These are phyloP conservation scores for Vishniacozyma victoriae DNA, from an alignment of 768 basidiomycete species.

Conservation along the genomic window DNA sequence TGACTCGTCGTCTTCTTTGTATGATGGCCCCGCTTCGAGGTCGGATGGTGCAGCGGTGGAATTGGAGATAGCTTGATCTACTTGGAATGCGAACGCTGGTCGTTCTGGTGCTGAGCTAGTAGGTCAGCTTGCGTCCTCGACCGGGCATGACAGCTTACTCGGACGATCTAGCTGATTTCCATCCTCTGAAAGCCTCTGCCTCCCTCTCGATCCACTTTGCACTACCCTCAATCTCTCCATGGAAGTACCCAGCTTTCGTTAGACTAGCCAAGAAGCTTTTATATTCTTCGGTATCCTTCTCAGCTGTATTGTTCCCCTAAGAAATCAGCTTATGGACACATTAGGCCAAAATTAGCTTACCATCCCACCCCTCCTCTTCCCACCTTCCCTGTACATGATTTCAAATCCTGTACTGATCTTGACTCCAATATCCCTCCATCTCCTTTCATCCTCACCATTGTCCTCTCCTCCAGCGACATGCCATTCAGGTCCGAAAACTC, in stretches of 20 bases:
- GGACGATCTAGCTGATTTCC: constrained; percentile 57
- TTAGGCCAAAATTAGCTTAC: constrained; percentile 45
- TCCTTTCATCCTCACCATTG: constrained; percentile 62
- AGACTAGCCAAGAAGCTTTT: constrained; percentile 64
- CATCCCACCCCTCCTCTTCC: constrained; percentile 46
- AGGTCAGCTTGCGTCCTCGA: not conserved
- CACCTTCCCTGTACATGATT: constrained; percentile 82
- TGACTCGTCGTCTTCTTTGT: constrained; percentile 65
- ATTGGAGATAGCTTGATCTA: constrained; percentile 60
- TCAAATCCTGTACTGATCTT: constrained; percentile 98
- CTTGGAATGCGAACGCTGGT: constrained; percentile 68
- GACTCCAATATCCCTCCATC: constrained; percentile 81
- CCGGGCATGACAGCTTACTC: constrained; percentile 56
- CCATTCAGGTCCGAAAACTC: constrained; percentile 64
- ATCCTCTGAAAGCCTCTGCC: constrained; percentile 62
- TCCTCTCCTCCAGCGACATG: constrained; percentile 49
- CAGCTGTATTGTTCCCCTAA: not conserved
- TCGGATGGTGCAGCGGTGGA: constrained; percentile 34
- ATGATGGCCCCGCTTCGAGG: constrained; percentile 21
- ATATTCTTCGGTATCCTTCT: constrained; percentile 26
- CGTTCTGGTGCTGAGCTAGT: constrained; percentile 56
- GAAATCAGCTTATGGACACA: not conserved
- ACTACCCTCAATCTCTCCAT: constrained; percentile 69
- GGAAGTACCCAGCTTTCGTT: constrained; percentile 65
- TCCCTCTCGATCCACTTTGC: constrained; percentile 69